Evolutionary conservation across 768 basidiomycete genomes (phyloP), one percentile per base, ranked within the genome.

Genomic region (Leucocoprinus leucothites): DNA sequence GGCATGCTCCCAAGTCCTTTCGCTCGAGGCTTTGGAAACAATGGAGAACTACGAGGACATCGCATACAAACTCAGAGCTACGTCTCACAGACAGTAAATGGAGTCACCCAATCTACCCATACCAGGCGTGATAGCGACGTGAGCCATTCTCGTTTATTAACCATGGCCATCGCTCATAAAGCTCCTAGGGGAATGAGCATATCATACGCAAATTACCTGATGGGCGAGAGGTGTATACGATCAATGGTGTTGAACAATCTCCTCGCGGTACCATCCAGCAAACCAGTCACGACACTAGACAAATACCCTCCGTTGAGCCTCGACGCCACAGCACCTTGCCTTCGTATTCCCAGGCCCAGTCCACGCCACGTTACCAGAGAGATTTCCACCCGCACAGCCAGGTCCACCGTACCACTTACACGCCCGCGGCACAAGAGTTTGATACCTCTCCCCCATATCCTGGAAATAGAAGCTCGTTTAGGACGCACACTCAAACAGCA

Each of bases 141-240:
- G 62, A 60, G 85, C 67, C 28, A 16, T 47, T 50, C 26, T 38
- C 6, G 35, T 52, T 3, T 51, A 48, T 51, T 41, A 31, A 31
- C 50, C 24, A 26, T 35, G 48, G 36, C 16, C 51, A 51, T 40
- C 64, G 41, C 43, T 56, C 53, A 28, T 60, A 38, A 18, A 46
- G 16, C 21, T 22, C 43, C 2, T 58, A 91, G 89, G 89, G 89
- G 2, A 89, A 89, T 60, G 86, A 89, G 61, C 86, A 90, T 65
- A 71, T 87, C 45, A 84, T 79, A 11, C 81, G 82, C 49, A 82
- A 75, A 7, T 80, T 78, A 53, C 80, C 84, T 4, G 86, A 91
- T 52, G 89, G 89, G 8, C 79, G 80, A 41, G 77, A 87, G 63
- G 71, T 82, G 2, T 76, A 77, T 62, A 85, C 81, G 14, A 73